phyloP scores from a whole-genome alignment of 2,329 filamentous ascomycete genomes.

The Bipolaris oryzae region DNA sequence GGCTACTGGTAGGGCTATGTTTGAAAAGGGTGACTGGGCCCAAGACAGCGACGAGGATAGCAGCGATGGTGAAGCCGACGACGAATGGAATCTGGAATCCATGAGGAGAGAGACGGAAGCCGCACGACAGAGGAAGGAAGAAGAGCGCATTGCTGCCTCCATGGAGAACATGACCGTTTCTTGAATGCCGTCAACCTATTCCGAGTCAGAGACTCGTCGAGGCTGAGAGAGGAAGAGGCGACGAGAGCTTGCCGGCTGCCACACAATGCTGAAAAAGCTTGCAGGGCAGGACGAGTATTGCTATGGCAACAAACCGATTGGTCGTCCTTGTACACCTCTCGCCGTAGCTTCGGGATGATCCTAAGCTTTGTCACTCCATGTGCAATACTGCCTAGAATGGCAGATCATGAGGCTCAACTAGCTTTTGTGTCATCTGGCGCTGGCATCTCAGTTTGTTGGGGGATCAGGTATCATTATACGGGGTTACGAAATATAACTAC shows the following conservation, averaged over 20 bases:
- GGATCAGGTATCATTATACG: slow-evolving; percentile 7
- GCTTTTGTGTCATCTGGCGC: slow-evolving; percentile 12
- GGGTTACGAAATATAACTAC: slow-evolving; percentile 4
- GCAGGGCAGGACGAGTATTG: slow-evolving; percentile 21
- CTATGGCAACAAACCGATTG: slow-evolving; percentile 3
- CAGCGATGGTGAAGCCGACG: slow-evolving; percentile 65
- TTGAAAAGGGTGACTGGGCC: slow-evolving; percentile 95
- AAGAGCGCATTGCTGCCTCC: slow-evolving; percentile 62
- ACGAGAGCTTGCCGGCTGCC: slow-evolving; percentile 20
- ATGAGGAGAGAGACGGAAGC: slow-evolving; percentile 85
- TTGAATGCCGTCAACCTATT: slow-evolving; percentile 14
- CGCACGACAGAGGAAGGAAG: slow-evolving; percentile 74
- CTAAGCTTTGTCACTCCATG: background rate
- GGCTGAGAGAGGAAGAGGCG: slow-evolving; percentile 2
- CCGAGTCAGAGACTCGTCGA: background rate
- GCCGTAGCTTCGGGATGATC: background rate
- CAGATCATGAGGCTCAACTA: slow-evolving; percentile 2
- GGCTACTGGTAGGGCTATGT: slow-evolving; percentile 90
- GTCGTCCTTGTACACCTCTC: background rate
- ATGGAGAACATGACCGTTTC: slow-evolving; percentile 27
- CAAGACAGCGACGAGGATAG: slow-evolving; percentile 61
- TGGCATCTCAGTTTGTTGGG: slow-evolving; percentile 11
- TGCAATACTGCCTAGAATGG: background rate
- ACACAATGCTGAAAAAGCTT: slow-evolving; percentile 46
- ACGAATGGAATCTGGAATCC: slow-evolving; percentile 78